phyloP scores from a whole-genome alignment of 2,329 filamentous ascomycete genomes.

The Trichoderma atrobrunneum region DNA sequence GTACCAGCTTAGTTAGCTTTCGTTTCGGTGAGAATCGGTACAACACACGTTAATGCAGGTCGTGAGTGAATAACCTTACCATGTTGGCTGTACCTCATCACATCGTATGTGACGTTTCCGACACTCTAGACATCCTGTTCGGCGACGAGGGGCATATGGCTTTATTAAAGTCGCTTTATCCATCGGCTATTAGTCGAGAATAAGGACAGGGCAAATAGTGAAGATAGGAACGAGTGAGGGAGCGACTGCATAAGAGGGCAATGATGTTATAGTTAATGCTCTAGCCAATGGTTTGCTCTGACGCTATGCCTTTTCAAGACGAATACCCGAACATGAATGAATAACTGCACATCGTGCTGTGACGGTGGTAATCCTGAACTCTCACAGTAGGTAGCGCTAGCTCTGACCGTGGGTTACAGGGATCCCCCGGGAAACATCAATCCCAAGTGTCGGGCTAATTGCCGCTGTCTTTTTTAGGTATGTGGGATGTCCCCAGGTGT shows the following conservation, averaged over 20 bases:
- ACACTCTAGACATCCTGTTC: neutral
- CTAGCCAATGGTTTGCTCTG: neutral
- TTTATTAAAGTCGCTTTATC: neutral
- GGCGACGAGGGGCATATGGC: neutral
- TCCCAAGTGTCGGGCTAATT: too few species aligned
- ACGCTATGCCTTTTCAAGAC: too few species aligned
- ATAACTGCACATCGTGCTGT: too few species aligned
- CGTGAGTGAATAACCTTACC: neutral
- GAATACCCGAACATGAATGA: too few species aligned
- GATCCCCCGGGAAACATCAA: too few species aligned
- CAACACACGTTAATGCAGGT: neutral
- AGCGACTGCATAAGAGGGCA: neutral
- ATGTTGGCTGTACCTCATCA: neutral
- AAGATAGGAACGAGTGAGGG: neutral
- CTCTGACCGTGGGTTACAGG: too few species aligned
- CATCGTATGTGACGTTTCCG: neutral
- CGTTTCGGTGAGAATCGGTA: neutral
- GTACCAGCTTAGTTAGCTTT: neutral
- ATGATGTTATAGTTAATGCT: neutral
- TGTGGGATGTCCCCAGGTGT: too few species aligned
- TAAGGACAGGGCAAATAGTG: neutral
- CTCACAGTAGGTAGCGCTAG: too few species aligned
- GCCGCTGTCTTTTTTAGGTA: too few species aligned
- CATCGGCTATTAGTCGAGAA: neutral
- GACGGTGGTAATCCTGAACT: too few species aligned